Evolutionary conservation across 306 rosid species (phyloP).

Genomic region (Betula pendula): DNA sequence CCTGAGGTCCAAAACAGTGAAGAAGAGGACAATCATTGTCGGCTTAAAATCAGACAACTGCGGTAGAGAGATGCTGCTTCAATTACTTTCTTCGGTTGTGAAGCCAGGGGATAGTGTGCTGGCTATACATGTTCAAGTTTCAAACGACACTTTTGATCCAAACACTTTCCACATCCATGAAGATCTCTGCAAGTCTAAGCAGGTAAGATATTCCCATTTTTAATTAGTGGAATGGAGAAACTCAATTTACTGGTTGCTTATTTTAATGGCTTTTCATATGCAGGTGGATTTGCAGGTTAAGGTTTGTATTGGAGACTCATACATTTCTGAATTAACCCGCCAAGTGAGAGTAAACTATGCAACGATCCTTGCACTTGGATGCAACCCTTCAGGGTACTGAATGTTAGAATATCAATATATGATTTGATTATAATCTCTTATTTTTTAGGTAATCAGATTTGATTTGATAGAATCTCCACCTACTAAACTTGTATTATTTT

Average conservation of each 20-base stretch:
- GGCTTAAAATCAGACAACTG: constrained; percentile 31
- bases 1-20: constrained; percentile 23
- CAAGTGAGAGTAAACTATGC: constrained; percentile 48
- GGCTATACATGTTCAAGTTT: constrained; percentile 37
- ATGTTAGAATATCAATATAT: too few species aligned
- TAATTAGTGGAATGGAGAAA: background rate
- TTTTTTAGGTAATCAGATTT: too few species aligned
- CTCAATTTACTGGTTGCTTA: too few species aligned
- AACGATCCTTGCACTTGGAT: constrained; percentile 43
- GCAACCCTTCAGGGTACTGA: constrained; percentile 39
- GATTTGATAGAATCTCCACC: too few species aligned
- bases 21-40: constrained; percentile 33
- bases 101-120: constrained; percentile 37
- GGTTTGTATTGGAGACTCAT: constrained; percentile 44
- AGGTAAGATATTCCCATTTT: constrained; percentile 22
- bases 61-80: constrained; percentile 46
- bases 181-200: constrained; percentile 50
- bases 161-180: constrained; percentile 54
- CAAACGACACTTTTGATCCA: constrained; percentile 38
- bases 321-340: constrained; percentile 35
- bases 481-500: too few species aligned
- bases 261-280: background rate
- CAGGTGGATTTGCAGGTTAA: constrained; percentile 55
- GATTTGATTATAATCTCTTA: too few species aligned
- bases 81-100: constrained; percentile 31